Conservation (phyloP, 495 filamentous ascomycete species). For the Cercophora scortea region DNA sequence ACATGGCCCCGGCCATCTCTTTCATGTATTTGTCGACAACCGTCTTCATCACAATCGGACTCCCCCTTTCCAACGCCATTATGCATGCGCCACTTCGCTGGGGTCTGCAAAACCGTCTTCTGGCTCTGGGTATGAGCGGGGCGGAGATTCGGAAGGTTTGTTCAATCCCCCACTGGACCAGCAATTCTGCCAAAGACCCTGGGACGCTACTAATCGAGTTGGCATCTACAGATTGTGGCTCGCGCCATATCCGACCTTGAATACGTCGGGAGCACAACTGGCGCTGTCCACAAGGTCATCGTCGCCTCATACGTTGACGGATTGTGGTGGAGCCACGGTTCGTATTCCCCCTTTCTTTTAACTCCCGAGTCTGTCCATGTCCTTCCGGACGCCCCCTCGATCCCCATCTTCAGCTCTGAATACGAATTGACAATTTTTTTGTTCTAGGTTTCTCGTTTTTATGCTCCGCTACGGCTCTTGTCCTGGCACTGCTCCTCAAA, state of each 20-base stretch:
- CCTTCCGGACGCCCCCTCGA: too few species aligned
- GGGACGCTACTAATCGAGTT: too few species aligned
- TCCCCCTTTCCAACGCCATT: conserved; percentile 42
- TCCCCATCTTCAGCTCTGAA: too few species aligned
- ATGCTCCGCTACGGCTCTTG: conserved; percentile 11
- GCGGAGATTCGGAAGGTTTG: conserved; percentile 18
- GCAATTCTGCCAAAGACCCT: too few species aligned
- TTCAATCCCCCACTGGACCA: not conserved
- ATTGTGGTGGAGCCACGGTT: conserved; percentile 31
- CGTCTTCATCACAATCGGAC: conserved; percentile 44
- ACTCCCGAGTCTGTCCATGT: not conserved
- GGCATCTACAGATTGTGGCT: conserved; percentile 23
- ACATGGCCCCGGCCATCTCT: conserved; percentile 49
- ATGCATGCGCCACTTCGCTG: conserved; percentile 21
- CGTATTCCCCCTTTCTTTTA: not conserved
- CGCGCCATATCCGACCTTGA: conserved; percentile 37
- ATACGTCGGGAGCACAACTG: conserved; percentile 40
- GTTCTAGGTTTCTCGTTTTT: conserved; percentile 16
- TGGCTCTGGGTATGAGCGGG: conserved; percentile 13
- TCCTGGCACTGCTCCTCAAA: conserved; percentile 17
- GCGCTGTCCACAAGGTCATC: conserved; percentile 20
- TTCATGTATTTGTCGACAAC: conserved; percentile 45
- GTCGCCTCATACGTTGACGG: conserved; percentile 29
- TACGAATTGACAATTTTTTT: not conserved
- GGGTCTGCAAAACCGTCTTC: conserved; percentile 15